Evolutionary conservation across 2,329 filamentous ascomycete species (phyloP), one percentile per base, ranked within the genome.

Genomic region (Calonectria fujianensis): DNA sequence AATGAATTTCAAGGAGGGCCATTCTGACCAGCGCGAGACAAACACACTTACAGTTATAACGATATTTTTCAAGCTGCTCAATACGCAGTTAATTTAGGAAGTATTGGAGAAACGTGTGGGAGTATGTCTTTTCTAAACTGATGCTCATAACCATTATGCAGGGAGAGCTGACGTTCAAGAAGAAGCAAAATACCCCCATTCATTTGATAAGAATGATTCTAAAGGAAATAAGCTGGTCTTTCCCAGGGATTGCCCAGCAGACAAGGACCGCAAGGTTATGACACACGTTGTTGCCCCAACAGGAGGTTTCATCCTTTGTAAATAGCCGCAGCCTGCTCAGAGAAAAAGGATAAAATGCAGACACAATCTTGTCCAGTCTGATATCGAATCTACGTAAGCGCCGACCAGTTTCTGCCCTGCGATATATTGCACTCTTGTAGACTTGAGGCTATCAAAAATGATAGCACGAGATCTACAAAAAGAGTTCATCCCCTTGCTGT

Each of bases 101-200:
- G 20, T 4, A 37, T 59, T 37, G 29, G 18, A 4, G 31, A 59
- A 37, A 59, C 32, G 9, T 31, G 52, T 37, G 52, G 52, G 11
- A 59, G 52, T 59, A 59, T 11, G 52, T 35, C 20, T 8, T 35
- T 59, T 59, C 16, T 37, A 9, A 9, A 11, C 3, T 20, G 3
- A 7, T 11, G 14, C 16, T 11, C 41, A 14, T 6, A 11, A 14
- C 7, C 10, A 11, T 10, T 20, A 20, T 37, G 1, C 9, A 7
- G 9, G 4, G 13, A 24, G 1, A 11, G 18, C 51, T 54, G n/a
- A 54, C 3, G 8, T 11, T 8, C 3, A 9, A n/a, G n/a, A 3
- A 59, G 52, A 59, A 59, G 52, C 31, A 59, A 37, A 37, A 10
- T 59, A 59, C 4, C 52, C 52, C 10, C 29, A 59, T 24, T 37